Evolutionary conservation across 139 green algal genomes (phyloP).

Genomic region (Zygnema cylindricum): DNA sequence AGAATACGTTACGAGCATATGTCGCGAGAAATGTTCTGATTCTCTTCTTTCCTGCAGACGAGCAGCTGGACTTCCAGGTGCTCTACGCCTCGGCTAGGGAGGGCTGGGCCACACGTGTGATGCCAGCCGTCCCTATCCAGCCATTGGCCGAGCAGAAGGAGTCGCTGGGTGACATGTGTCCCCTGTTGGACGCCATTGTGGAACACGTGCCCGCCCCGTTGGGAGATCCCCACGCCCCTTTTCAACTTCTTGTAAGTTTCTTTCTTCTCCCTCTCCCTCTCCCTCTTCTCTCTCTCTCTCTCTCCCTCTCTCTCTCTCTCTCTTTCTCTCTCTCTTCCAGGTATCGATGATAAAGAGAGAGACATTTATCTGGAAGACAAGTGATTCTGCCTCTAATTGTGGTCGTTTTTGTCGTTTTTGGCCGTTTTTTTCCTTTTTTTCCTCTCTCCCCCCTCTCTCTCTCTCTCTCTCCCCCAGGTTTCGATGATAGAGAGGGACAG

Average conservation of each 20-base stretch:
- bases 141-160: background rate
- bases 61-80: slow-evolving; percentile 88
- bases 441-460: background rate
- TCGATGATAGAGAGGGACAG: slow-evolving; percentile 84
- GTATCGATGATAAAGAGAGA: background rate
- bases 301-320: too few species aligned
- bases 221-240: slow-evolving; percentile 60
- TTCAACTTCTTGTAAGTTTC: slow-evolving; percentile 82
- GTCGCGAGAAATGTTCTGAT: background rate
- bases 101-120: slow-evolving; percentile 50
- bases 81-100: slow-evolving; percentile 81
- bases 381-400: slow-evolving; percentile 9
- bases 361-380: background rate
- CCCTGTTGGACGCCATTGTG: slow-evolving; percentile 82
- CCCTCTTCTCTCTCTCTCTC: background rate
- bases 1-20: background rate
- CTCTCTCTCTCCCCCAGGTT: slow-evolving; percentile 64
- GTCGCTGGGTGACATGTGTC: slow-evolving; percentile 68
- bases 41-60: slow-evolving; percentile 67
- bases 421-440: too few species aligned
- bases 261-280: slow-evolving; percentile 54
- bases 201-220: slow-evolving; percentile 75
- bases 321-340: too few species aligned
- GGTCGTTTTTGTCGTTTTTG: too few species aligned
- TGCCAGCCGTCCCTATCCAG: slow-evolving; percentile 10